phyloP scores from a whole-genome alignment of 1,284 basidiomycete genomes.

The Tylopilus sp. region DNA sequence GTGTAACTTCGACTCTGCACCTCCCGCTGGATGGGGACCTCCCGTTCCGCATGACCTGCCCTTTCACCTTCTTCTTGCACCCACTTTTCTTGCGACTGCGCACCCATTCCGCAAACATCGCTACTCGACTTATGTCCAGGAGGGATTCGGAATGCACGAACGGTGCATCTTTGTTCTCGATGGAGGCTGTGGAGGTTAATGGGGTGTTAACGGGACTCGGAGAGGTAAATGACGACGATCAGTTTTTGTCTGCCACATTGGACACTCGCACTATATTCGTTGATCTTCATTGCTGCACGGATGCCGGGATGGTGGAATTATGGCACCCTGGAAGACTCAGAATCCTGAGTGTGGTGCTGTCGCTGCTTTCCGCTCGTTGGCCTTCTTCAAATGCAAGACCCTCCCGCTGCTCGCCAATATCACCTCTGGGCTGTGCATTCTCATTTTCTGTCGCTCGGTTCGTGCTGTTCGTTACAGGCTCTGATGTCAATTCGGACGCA shows the following conservation, averaged over 20 bases:
- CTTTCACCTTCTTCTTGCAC: slow-evolving; percentile 36
- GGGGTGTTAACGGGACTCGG: slow-evolving; percentile 47
- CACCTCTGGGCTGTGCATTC: slow-evolving; percentile 55
- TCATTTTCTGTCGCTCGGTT: slow-evolving; percentile 64
- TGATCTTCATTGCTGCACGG: slow-evolving; percentile 52
- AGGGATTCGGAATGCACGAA: slow-evolving; percentile 34
- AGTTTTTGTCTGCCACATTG: slow-evolving; percentile 38
- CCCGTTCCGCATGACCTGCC: slow-evolving; percentile 39
- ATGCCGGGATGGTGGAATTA: slow-evolving; percentile 65
- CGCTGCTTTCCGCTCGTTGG: slow-evolving; percentile 14
- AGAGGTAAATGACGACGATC: slow-evolving; percentile 44
- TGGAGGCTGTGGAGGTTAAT: slow-evolving; percentile 52
- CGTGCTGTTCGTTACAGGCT: slow-evolving; percentile 66
- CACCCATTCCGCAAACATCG: slow-evolving; percentile 25
- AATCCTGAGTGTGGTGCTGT: slow-evolving; percentile 44
- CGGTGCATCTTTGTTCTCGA: slow-evolving; percentile 51
- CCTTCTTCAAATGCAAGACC: slow-evolving; percentile 25
- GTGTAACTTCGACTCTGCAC: slow-evolving; percentile 19
- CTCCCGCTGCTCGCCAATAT: slow-evolving; percentile 30
- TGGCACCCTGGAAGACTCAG: slow-evolving; percentile 68
- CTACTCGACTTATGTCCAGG: slow-evolving; percentile 27
- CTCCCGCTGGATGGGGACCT: slow-evolving; percentile 24
- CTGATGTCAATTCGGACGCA: slow-evolving; percentile 73
- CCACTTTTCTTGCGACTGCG: slow-evolving; percentile 47
- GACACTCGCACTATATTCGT: slow-evolving; percentile 49